Percentiles rank a stretch among this genome's conserved stretches.
Evolutionary conservation across 2,329 filamentous ascomycete genomes (phyloP).

Genomic region (Sporothrix pallida): DNA sequence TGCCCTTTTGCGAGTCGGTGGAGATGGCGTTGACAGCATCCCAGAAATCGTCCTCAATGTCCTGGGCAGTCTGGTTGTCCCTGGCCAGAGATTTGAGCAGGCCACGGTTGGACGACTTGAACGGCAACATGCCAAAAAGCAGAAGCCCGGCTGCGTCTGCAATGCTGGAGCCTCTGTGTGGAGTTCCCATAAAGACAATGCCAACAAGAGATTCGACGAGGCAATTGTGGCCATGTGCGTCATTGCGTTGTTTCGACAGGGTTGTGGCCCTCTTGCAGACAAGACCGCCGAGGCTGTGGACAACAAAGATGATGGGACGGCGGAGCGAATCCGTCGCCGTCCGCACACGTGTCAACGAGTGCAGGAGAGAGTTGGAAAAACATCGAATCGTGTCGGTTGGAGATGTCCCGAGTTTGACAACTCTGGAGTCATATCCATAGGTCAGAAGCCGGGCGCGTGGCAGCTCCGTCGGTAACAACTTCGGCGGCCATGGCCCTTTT

Average conservation of each 20-base stretch:
- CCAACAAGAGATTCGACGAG: neutral
- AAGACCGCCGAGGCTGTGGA: conserved; percentile 37
- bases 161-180: conserved; percentile 26
- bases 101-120: conserved; percentile 13
- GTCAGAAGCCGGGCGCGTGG: conserved; percentile 38
- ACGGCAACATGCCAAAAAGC: neutral
- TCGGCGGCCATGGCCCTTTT: conserved; percentile 39
- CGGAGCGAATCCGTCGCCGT: conserved; percentile 5
- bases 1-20: neutral
- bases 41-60: conserved; percentile 27
- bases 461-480: conserved; percentile 39
- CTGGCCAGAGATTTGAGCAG: conserved; percentile 5
- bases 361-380: conserved; percentile 24
- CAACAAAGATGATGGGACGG: conserved; percentile 37
- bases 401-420: conserved; percentile 17
- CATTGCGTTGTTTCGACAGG: conserved; percentile 8
- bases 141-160: neutral
- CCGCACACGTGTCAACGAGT: neutral
- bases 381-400: neutral
- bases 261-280: conserved; percentile 35
- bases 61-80: neutral
- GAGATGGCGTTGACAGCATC: neutral
- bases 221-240: neutral
- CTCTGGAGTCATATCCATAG: conserved; percentile 41
- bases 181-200: conserved; percentile 31